Conservation (phyloP, 305 asterid genomes). For the Rubia tinctorum region DNA sequence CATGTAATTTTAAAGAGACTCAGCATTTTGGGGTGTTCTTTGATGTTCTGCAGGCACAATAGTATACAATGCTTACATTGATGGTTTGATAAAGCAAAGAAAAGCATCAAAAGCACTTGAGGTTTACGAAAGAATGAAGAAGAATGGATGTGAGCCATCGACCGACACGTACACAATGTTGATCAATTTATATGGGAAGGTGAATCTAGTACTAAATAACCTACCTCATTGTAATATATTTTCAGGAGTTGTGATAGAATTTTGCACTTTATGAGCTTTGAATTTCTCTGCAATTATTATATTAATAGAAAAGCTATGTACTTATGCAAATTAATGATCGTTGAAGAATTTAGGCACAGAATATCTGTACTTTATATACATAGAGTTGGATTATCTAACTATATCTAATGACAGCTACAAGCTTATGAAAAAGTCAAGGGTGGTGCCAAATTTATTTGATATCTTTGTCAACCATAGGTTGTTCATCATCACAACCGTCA, state of each 20-base stretch:
- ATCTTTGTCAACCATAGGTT: not conserved
- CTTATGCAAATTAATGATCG: not conserved
- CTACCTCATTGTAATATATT: not conserved
- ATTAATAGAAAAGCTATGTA: not conserved
- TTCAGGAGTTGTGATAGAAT: not conserved
- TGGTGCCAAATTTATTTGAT: not conserved
- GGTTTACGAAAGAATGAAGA: conserved; percentile 70
- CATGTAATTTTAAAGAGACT: not conserved
- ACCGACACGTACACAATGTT: conserved; percentile 83
- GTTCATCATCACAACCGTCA: not conserved
- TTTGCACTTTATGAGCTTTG: not conserved
- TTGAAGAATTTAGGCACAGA: not conserved
- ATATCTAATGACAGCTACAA: not conserved
- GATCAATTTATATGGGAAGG: conserved; percentile 89
- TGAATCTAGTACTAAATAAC: conserved; percentile 11
- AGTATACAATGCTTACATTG: conserved; percentile 77
- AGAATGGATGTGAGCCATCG: conserved; percentile 59
- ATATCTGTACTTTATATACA: not conserved
- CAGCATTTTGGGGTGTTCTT: conserved; percentile 17
- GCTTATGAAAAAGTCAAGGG: not conserved
- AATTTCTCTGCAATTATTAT: not conserved
- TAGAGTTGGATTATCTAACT: no score
- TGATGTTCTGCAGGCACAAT: conserved; percentile 45
- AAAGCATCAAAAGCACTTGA: conserved; percentile 56
- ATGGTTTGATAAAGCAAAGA: conserved; percentile 60